Percentiles rank a stretch among this genome's conserved stretches.
Conservation (phyloP, 495 filamentous ascomycete genomes). For the Neurospora discreta region DNA sequence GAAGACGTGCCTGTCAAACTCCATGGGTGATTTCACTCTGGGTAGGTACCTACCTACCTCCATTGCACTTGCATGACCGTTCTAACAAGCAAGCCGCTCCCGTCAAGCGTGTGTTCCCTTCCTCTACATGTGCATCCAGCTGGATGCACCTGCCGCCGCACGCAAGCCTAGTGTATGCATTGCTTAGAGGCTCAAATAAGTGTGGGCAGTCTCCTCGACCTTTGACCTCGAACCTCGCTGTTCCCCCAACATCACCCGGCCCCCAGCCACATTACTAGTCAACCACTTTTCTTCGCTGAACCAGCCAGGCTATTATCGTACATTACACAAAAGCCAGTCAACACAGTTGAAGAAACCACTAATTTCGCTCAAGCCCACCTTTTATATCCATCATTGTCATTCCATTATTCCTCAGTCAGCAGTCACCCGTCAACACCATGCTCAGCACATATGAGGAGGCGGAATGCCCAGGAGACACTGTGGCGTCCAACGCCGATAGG, state of each 20-base stretch:
- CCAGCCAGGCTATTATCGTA: background rate
- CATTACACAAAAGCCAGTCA: background rate
- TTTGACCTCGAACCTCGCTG: background rate
- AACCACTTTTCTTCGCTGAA: background rate
- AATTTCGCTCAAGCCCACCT: background rate
- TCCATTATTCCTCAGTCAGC: background rate
- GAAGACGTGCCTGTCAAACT: background rate
- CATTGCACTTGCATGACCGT: background rate
- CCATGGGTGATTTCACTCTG: background rate
- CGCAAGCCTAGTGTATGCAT: background rate
- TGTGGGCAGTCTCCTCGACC: background rate
- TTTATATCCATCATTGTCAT: background rate
- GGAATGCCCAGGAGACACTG: background rate
- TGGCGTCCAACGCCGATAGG: background rate
- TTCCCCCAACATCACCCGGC: background rate
- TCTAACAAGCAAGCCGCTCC: background rate
- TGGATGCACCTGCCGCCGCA: background rate
- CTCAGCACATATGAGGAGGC: background rate
- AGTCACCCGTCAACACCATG: background rate
- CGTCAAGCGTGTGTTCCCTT: background rate
- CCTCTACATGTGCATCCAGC: background rate
- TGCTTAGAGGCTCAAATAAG: background rate
- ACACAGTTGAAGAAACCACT: background rate
- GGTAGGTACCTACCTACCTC: background rate
- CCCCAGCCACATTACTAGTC: background rate